These are phyloP conservation scores for Pichia rugopelliculosa DNA, from an alignment of 805 yeast species.

Conservation along the genomic window DNA sequence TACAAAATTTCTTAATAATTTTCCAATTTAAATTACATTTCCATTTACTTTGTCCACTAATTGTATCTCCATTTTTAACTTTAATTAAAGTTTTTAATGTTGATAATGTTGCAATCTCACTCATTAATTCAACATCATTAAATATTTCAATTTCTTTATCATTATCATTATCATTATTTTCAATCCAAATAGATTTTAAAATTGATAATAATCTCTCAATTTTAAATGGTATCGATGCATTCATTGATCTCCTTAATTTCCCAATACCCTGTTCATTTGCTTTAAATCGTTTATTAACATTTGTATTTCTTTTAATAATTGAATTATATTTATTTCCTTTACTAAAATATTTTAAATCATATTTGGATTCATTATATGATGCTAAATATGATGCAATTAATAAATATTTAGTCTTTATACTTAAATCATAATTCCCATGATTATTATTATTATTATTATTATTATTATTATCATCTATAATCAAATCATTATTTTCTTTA, in stretches of 20 bases:
- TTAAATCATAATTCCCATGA: conserved; percentile 36
- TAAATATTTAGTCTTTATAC: conserved; percentile 59
- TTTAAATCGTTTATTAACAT: conserved; percentile 19
- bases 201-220: conserved; percentile 78
- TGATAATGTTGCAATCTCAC: conserved; percentile 32
- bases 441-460: conserved; percentile 5
- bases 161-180: conserved; percentile 31
- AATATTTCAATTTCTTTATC: conserved; percentile 29
- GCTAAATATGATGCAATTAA: conserved; percentile 78
- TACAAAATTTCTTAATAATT: conserved; percentile 50
- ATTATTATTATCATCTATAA: not conserved
- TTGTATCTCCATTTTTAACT: conserved; percentile 30
- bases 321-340: conserved; percentile 43
- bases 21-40: conserved; percentile 69
- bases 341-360: conserved; percentile 66
- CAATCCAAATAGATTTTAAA: conserved; percentile 56
- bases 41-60: conserved; percentile 71
- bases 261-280: conserved; percentile 28
- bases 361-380: conserved; percentile 62
- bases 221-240: conserved; percentile 69
- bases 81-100: conserved; percentile 26
- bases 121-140: conserved; percentile 30
- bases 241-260: conserved; percentile 51
- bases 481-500: conserved; percentile 1
- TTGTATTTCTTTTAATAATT: conserved; percentile 27